Conservation (phyloP, 768 basidiomycete species). For the Tulasnella sp. region DNA sequence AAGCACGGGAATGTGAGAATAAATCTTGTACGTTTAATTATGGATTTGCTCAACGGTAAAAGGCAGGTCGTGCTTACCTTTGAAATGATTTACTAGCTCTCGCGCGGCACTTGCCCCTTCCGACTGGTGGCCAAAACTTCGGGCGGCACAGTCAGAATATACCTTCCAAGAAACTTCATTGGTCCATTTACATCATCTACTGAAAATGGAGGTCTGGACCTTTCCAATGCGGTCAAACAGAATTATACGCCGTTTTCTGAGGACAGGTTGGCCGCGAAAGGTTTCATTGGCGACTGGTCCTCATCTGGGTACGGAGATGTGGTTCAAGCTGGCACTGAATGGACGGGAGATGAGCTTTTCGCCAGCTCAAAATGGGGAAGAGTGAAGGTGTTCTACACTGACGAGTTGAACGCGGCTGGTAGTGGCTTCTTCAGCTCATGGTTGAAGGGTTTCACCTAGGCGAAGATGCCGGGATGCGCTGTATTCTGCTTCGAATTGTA, state of each 20-base stretch:
- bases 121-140: not conserved
- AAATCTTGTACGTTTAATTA: too few species aligned
- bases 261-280: not conserved
- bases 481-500: too few species aligned
- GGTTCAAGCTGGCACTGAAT: not conserved
- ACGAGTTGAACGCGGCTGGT: not conserved
- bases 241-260: not conserved
- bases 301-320: not conserved
- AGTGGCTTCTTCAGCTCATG: not conserved
- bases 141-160: not conserved
- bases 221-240: not conserved
- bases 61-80: too few species aligned
- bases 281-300: not conserved
- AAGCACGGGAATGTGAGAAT: not conserved
- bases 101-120: not conserved
- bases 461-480: too few species aligned
- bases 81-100: not conserved
- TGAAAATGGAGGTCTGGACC: not conserved
- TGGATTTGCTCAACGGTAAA: not conserved
- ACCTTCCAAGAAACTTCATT: not conserved
- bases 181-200: not conserved
- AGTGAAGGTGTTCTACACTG: not conserved
- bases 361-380: not conserved
- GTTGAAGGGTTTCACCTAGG: too few species aligned
- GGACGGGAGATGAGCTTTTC: not conserved